Conservation (phyloP, 2,329 filamentous ascomycete genomes). For the Colletotrichum zoysiae region DNA sequence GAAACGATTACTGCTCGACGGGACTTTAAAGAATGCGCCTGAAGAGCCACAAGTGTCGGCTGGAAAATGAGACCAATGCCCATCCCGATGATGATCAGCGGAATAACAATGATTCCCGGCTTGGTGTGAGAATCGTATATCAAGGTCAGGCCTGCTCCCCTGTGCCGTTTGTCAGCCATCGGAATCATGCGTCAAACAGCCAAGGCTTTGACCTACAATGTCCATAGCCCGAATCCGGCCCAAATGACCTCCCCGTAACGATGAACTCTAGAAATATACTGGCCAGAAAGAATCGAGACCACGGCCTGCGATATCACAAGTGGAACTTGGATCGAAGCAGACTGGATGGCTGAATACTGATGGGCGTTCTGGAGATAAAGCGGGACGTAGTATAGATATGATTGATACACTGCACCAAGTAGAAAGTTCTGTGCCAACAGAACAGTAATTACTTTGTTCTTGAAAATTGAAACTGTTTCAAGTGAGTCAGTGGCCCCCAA, state of each 20-base stretch:
- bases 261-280: conserved; percentile 68
- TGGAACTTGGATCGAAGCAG: conserved; percentile 64
- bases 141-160: conserved; percentile 64
- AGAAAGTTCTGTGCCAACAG: conserved; percentile 71
- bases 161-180: conserved; percentile 21
- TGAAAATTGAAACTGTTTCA: conserved; percentile 63
- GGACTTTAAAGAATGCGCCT: conserved; percentile 67
- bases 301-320: conserved; percentile 62
- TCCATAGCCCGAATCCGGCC: conserved; percentile 52
- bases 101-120: conserved; percentile 61
- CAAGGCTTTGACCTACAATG: conserved; percentile 46
- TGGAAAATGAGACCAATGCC: conserved; percentile 65
- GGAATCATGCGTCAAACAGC: accelerated
- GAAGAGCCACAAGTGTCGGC: conserved; percentile 66
- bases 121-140: conserved; percentile 60
- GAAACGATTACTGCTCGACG: conserved; percentile 73
- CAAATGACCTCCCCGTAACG: conserved; percentile 72
- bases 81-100: conserved; percentile 63
- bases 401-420: conserved; percentile 70
- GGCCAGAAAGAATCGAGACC: conserved; percentile 63
- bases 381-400: conserved; percentile 71
- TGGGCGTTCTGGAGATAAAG: conserved; percentile 71
- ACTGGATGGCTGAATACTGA: conserved; percentile 53
- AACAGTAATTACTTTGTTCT: conserved; percentile 63
- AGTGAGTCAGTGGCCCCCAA: accelerated